phyloP scores from a whole-genome alignment of 768 basidiomycete genomes.

The Boletus bicolor region DNA sequence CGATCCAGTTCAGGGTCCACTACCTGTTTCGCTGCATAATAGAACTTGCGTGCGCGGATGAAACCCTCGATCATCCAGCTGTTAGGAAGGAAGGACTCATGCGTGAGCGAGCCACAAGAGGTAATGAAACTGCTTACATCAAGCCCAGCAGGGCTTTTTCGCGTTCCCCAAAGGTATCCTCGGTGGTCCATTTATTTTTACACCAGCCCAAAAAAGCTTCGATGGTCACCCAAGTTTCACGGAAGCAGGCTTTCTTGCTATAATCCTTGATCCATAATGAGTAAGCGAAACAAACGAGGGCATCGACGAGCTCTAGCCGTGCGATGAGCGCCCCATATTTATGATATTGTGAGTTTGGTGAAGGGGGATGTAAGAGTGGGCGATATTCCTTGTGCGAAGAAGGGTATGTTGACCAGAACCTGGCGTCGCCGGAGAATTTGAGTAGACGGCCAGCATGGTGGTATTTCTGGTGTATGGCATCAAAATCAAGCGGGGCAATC shows the following conservation, averaged over 20 bases:
- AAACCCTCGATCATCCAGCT: constrained; percentile 80
- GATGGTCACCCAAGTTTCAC: constrained; percentile 65
- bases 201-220: constrained; percentile 70
- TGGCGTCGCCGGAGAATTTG: constrained; percentile 81
- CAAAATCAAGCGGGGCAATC: constrained; percentile 45
- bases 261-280: constrained; percentile 79
- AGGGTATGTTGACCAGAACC: constrained; percentile 72
- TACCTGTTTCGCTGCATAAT: constrained; percentile 35
- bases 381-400: constrained; percentile 61
- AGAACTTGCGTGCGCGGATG: constrained; percentile 55
- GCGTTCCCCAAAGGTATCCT: constrained; percentile 43
- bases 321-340: constrained; percentile 74
- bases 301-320: constrained; percentile 76
- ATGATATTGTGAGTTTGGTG: constrained; percentile 66
- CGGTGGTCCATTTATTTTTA: constrained; percentile 60
- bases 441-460: constrained; percentile 67
- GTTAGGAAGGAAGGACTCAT: constrained; percentile 22
- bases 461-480: constrained; percentile 66
- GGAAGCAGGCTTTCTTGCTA: constrained; percentile 49
- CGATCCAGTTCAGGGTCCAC: constrained; percentile 35
- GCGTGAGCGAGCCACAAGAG: constrained; percentile 25
- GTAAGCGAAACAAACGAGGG: constrained; percentile 80
- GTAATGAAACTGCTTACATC: constrained; percentile 54
- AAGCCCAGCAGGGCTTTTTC: constrained; percentile 68
- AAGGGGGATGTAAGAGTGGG: constrained; percentile 60